Percentiles rank a stretch among this genome's conserved stretches.
Evolutionary conservation across 2,329 filamentous ascomycete genomes (phyloP).

Genomic region (Fusarium newnesense): DNA sequence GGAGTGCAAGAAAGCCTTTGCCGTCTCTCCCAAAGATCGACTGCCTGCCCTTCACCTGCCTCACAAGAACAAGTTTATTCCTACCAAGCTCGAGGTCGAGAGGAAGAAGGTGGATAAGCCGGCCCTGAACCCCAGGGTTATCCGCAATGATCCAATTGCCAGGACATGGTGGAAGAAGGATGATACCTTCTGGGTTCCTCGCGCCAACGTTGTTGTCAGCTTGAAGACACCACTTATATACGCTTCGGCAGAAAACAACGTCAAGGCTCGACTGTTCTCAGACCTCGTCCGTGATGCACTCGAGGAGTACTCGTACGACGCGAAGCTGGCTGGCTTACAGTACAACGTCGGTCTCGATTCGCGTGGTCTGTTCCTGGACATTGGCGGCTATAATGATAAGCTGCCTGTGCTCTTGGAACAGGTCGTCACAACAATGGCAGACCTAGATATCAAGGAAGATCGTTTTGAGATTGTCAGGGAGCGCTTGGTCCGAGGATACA

Average conservation of each 20-base stretch:
- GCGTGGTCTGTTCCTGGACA: conserved; percentile 78
- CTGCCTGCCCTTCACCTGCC: conserved; percentile 83
- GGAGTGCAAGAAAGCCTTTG: conserved; percentile 74
- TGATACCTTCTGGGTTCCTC: conserved; percentile 97
- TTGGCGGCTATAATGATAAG: conserved; percentile 97
- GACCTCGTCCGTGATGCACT: conserved; percentile 89
- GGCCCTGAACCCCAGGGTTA: conserved; percentile 77
- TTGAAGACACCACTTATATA: conserved; percentile 81
- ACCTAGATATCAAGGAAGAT: conserved; percentile 83
- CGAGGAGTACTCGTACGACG: conserved; percentile 94
- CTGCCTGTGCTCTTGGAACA: conserved; percentile 73
- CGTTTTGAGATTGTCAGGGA: conserved; percentile 94
- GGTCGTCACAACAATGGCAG: conserved; percentile 73
- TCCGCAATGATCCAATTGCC: conserved; percentile 83
- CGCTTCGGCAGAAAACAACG: conserved; percentile 79
- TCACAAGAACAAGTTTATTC: conserved; percentile 95
- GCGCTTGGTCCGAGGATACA: conserved; percentile 78
- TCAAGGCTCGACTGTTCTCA: conserved; percentile 83
- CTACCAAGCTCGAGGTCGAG: conserved; percentile 90
- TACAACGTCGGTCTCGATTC: conserved; percentile 81
- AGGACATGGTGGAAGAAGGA: conserved; percentile 99
- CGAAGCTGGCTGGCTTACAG: conserved; percentile 87
- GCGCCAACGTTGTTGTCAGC: conserved; percentile 87
- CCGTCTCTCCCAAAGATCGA: conserved; percentile 66
- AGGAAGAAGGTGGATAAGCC: conserved; percentile 89